A percentile compares a stretch with the other conserved stretches of the same genome.
phyloP scores from a whole-genome alignment of 805 yeast species.

The Scheffersomyces lignosus region DNA sequence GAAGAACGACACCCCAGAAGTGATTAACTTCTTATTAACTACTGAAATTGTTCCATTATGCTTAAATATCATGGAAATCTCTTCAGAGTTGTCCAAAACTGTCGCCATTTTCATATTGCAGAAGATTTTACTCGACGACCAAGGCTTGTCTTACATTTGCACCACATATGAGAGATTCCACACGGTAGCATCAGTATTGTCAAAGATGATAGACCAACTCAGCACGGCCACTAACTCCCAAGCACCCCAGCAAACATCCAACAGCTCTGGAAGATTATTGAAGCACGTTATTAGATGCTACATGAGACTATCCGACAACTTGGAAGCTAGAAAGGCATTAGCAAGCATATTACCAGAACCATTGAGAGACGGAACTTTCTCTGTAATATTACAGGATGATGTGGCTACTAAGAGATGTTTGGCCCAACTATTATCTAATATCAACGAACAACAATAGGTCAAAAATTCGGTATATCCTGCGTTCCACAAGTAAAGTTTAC shows the following conservation, averaged over 20 bases:
- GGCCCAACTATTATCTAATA: conserved; percentile 73
- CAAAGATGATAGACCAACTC: conserved; percentile 86
- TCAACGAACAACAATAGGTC: conserved; percentile 35
- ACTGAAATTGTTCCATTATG: conserved; percentile 97
- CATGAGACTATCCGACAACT: conserved; percentile 82
- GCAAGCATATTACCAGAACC: conserved; percentile 84
- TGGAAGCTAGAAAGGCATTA: conserved; percentile 86
- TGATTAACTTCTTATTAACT: conserved; percentile 84
- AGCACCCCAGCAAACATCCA: conserved; percentile 24
- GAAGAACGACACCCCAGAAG: conserved; percentile 94
- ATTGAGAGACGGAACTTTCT: conserved; percentile 83
- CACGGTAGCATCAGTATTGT: conserved; percentile 87
- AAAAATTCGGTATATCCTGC: too few species aligned
- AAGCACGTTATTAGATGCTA: conserved; percentile 96
- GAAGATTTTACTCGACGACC: conserved; percentile 87
- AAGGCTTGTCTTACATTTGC: conserved; percentile 88
- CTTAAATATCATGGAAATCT: conserved; percentile 90
- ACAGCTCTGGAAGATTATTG: conserved; percentile 72
- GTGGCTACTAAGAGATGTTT: conserved; percentile 84
- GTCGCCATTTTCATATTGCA: conserved; percentile 96
- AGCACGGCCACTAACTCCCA: conserved; percentile 52
- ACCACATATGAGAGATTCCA: conserved; percentile 93
- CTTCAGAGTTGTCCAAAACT: conserved; percentile 90
- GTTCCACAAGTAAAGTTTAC: too few species aligned
- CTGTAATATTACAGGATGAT: conserved; percentile 77